Evolutionary conservation across 768 basidiomycete genomes (phyloP).

Genomic region (Russula abietina): DNA sequence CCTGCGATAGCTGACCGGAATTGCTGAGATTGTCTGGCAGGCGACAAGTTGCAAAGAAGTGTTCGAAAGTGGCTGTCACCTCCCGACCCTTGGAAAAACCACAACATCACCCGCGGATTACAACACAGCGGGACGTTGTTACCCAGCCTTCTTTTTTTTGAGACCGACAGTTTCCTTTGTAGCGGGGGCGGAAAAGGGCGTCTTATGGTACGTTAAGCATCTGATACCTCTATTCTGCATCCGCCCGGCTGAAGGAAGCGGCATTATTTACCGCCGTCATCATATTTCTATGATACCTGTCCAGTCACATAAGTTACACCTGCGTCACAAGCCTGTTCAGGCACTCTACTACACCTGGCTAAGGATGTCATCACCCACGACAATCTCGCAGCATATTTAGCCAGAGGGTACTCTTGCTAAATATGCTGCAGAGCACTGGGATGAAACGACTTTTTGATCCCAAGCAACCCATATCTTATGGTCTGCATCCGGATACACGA

Average conservation of each 20-base stretch:
- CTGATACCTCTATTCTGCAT: neutral
- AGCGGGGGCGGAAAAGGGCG: neutral
- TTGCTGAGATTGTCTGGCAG: neutral
- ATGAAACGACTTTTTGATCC: neutral
- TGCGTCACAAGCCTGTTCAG: neutral
- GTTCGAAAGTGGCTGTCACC: neutral
- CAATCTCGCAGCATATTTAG: too few species aligned
- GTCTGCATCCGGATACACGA: too few species aligned
- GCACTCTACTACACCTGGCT: neutral
- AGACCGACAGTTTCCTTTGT: neutral
- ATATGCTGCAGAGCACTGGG: neutral
- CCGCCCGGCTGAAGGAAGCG: neutral
- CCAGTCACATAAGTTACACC: too few species aligned
- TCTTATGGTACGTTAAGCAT: neutral
- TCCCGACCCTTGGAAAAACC: neutral
- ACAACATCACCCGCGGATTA: neutral
- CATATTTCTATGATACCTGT: neutral
- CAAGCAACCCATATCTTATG: neutral
- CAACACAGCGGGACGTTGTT: neutral
- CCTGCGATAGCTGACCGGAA: neutral
- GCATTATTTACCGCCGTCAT: neutral
- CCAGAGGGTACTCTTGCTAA: neutral
- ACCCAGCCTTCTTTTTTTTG: neutral
- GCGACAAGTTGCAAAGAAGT: neutral
- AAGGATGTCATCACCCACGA: neutral